A percentile compares a stretch with the other conserved stretches of the same genome.
These are phyloP conservation scores for Buxus sempervirens DNA, from an alignment of 164 flowering plant genomes.

Conservation along the genomic window DNA sequence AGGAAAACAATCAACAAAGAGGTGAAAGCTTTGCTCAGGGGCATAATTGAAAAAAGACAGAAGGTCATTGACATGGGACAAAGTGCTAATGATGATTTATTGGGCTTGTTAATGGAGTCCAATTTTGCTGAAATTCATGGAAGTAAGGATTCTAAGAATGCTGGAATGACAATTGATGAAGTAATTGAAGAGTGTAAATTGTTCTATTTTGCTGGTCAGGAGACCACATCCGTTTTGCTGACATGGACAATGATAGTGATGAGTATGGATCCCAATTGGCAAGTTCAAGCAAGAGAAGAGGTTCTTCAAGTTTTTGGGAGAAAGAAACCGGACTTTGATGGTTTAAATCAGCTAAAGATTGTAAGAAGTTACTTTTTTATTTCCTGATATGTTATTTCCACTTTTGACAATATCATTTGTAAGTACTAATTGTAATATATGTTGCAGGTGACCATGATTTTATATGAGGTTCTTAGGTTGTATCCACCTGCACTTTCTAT, in stretches of 20 bases:
- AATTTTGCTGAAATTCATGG: constrained; percentile 28
- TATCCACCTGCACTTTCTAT: constrained; percentile 33
- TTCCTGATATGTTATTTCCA: not conserved
- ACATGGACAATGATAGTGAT: constrained; percentile 53
- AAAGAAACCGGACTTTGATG: constrained; percentile 30
- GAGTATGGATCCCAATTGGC: constrained; percentile 37
- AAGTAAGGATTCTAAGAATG: constrained; percentile 12
- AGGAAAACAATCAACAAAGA: constrained; percentile 31
- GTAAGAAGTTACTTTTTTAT: constrained; percentile 27
- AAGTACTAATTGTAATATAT: not conserved
- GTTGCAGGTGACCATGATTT: constrained; percentile 47
- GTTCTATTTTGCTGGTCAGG: constrained; percentile 55
- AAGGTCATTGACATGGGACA: constrained; percentile 28
- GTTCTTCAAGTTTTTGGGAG: constrained; percentile 36
- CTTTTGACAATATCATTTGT: not conserved
- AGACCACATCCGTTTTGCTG: constrained; percentile 39
- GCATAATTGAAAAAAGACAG: constrained; percentile 35
- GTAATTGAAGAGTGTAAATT: constrained; percentile 50
- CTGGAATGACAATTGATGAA: constrained; percentile 38
- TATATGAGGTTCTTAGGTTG: constrained; percentile 50
- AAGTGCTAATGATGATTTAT: constrained; percentile 29
- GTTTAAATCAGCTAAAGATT: constrained; percentile 39
- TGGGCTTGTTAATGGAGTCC: constrained; percentile 47
- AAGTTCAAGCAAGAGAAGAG: constrained; percentile 42
- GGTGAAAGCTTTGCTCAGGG: constrained; percentile 16